Base-by-base conservation (phyloP, 164 flowering plant genomes). In the Annona squamosa region DNA sequence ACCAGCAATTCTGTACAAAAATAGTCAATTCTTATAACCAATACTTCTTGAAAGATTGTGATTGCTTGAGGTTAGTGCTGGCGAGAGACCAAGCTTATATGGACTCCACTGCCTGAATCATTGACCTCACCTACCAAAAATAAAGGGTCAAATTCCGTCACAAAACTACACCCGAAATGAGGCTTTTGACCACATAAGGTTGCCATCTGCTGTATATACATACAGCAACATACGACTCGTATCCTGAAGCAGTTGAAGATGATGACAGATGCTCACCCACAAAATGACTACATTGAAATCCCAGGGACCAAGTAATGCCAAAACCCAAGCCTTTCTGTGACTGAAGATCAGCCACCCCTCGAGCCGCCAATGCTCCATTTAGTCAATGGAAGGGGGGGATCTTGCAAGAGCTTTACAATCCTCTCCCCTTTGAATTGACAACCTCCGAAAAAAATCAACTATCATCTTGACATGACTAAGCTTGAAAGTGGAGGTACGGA, bases 391-490 rank as follows among this genome's bases (percentile, higher is more conserved):
- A 19, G n/a, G 45, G 68, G 68, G 46, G 46, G 68, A 66, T 66
- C 68, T 43, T 5, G 68, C 13, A 42, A 1, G 65, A n/a, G 19
- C 37, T 13, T 12, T 44, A 66, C 68, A 66, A 66, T 66, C 68
- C 68, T 42, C 68, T 1, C 68, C 68, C 37, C 16, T 44, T n/a
- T 13, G 17, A 5, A 10, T 66, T 5, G 17, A 66, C 16, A 66
- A 41, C 43, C 47, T 42, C 45, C 7, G 43, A 44, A 18, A 37
- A 72, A 2, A 61, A 48, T 47, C 47, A 59, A 45, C 41, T n/a
- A 48, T 91, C 85, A 90, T 78, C 87, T 83, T 41, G 94, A 88
- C 96, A 94, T 83, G 12, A 94, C 96, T 86, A 92, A 78, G 86
- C 78, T 89, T 44, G 93, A 70, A 73, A 89, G 74, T 46, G 84